These are phyloP conservation scores for Mercurialis annua DNA, from an alignment of 345 rosid species.

Conservation along the genomic window DNA sequence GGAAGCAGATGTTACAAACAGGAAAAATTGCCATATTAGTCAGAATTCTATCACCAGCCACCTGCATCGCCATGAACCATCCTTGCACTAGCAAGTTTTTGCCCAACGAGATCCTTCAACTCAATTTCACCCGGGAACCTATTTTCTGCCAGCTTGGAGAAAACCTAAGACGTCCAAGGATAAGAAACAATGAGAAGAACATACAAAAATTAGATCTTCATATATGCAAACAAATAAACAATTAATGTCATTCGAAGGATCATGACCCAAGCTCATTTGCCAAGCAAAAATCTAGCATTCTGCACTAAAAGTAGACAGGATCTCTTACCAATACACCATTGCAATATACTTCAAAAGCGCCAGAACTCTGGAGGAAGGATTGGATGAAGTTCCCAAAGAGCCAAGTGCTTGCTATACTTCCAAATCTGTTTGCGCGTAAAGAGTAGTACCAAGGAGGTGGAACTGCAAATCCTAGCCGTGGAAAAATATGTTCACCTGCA, in stretches of 20 bases:
- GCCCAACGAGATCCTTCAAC: slow-evolving; percentile 28
- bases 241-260: background rate
- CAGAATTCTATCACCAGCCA: slow-evolving; percentile 1
- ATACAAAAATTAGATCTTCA: background rate
- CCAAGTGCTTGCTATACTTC: slow-evolving; percentile 34
- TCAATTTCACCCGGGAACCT: slow-evolving; percentile 37
- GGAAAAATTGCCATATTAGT: background rate
- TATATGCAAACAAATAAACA: background rate
- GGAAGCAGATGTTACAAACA: background rate
- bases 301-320: background rate
- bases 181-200: background rate
- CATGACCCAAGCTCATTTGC: background rate
- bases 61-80: slow-evolving; percentile 11
- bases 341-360: slow-evolving; percentile 34
- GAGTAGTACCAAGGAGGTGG: slow-evolving; percentile 36
- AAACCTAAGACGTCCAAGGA: slow-evolving; percentile 19
- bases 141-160: slow-evolving; percentile 30
- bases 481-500: slow-evolving; percentile 36
- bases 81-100: slow-evolving; percentile 18
- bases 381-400: slow-evolving; percentile 31
- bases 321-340: slow-evolving; percentile 28
- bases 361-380: slow-evolving; percentile 34
- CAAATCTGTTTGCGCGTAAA: slow-evolving; percentile 31
- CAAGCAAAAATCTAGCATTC: background rate
- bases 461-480: slow-evolving; percentile 28